Conservation (phyloP, 768 basidiomycete genomes). For the Daedaleopsis sinensis region DNA sequence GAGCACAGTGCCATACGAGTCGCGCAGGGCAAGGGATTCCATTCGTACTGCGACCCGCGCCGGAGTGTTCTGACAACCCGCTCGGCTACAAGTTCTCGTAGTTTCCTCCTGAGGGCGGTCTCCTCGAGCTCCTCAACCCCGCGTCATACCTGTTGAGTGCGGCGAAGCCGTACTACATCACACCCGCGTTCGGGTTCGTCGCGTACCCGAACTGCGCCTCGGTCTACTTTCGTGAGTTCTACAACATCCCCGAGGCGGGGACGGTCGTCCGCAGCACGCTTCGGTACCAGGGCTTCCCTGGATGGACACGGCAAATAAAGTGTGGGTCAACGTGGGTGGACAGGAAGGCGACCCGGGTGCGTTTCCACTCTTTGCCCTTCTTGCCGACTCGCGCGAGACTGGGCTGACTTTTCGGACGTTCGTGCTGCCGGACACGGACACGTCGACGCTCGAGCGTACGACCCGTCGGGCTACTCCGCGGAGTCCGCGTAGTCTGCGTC, state of each 20-base stretch:
- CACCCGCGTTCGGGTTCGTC: constrained; percentile 94
- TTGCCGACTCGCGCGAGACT: too few species aligned
- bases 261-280: constrained; percentile 92
- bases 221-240: constrained; percentile 86
- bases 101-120: constrained; percentile 94
- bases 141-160: constrained; percentile 90
- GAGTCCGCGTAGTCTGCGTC: constrained; percentile 92
- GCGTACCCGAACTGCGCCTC: constrained; percentile 97
- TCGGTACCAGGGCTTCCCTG: constrained; percentile 97
- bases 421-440: constrained; percentile 68
- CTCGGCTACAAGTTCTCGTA: constrained; percentile 99
- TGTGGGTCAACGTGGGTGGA: constrained; percentile 87
- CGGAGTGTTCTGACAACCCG: constrained; percentile 89
- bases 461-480: constrained; percentile 77
- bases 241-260: constrained; percentile 92
- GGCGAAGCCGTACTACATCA: constrained; percentile 93
- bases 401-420: neutral
- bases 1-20: neutral
- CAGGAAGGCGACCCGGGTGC: constrained; percentile 60
- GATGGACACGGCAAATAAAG: constrained; percentile 74
- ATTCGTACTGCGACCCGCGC: constrained; percentile 93
- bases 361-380: neutral
- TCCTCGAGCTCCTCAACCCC: constrained; percentile 90
- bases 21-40: constrained; percentile 80
- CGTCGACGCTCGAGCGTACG: constrained; percentile 91